Conservation (phyloP, 768 basidiomycete species). For the Russula virescens region DNA sequence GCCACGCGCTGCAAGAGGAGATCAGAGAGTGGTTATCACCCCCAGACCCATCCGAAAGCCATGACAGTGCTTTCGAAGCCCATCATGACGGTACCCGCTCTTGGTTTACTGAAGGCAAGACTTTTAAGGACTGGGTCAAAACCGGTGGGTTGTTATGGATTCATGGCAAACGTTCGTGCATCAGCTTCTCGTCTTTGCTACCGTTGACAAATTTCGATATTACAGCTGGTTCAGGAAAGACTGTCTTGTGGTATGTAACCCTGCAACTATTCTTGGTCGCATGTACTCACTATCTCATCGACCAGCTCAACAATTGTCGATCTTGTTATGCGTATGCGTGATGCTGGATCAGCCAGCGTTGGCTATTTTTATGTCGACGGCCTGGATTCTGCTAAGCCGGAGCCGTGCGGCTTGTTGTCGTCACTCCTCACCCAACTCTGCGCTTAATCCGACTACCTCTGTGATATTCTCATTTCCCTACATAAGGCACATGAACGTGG, state of each 20-base stretch:
- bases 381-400: no score
- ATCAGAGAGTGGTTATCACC: not conserved
- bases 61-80: not conserved
- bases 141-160: no score
- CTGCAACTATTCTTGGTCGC: no score
- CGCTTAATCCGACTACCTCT: not conserved
- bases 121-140: not conserved
- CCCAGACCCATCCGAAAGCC: not conserved
- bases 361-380: no score
- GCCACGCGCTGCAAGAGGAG: not conserved
- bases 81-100: not conserved
- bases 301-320: not conserved
- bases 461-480: not conserved
- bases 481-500: not conserved
- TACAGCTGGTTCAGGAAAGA: no score
- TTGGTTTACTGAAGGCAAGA: not conserved
- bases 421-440: not conserved
- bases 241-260: no score
- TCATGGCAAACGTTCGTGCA: no score
- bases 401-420: not conserved
- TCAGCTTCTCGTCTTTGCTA: no score
- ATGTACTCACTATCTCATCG: no score
- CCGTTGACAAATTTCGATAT: no score
- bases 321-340: not conserved
- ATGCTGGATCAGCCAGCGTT: no score